Evolutionary conservation across 768 basidiomycete genomes (phyloP).

Genomic region (Cystobasidium tubakii): DNA sequence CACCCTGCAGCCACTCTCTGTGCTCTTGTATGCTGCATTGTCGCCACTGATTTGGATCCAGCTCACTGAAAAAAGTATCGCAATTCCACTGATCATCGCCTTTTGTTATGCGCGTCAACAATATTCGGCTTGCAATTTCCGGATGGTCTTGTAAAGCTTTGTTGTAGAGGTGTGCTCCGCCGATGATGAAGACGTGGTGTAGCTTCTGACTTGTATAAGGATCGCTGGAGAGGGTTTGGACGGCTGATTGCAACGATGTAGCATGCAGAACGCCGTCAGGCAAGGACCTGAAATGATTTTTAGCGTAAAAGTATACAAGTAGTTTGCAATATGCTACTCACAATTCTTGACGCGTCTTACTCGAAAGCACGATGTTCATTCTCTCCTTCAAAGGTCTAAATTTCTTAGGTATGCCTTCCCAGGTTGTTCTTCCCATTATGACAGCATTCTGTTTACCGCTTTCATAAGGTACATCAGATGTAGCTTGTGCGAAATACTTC

Average conservation of each 20-base stretch:
- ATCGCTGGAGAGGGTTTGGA: conserved; percentile 38
- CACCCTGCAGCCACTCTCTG: conserved; percentile 65
- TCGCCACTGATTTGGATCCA: conserved; percentile 56
- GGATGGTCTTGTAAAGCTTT: conserved; percentile 56
- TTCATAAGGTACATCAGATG: conserved; percentile 56
- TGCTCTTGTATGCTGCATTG: conserved; percentile 61
- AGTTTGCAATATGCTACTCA: background rate
- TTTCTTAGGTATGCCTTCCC: conserved; percentile 88
- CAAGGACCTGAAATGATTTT: background rate
- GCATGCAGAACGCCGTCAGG: conserved; percentile 33
- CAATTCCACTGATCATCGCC: conserved; percentile 65
- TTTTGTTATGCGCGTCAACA: conserved; percentile 73
- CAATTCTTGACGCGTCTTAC: conserved; percentile 46
- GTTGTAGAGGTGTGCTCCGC: conserved; percentile 79
- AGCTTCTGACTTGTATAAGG: conserved; percentile 44
- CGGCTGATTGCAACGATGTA: conserved; percentile 37
- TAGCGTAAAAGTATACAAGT: background rate
- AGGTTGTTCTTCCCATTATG: conserved; percentile 93
- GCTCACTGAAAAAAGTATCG: conserved; percentile 79
- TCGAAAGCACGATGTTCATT: conserved; percentile 70
- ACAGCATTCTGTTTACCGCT: conserved; percentile 61
- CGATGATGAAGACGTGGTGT: conserved; percentile 74
- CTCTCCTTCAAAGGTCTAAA: conserved; percentile 73
- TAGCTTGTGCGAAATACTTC: conserved; percentile 82
- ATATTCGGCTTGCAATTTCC: conserved; percentile 66